Conservation (phyloP, 2,329 filamentous ascomycete genomes). For the Aspergillus sp. region DNA sequence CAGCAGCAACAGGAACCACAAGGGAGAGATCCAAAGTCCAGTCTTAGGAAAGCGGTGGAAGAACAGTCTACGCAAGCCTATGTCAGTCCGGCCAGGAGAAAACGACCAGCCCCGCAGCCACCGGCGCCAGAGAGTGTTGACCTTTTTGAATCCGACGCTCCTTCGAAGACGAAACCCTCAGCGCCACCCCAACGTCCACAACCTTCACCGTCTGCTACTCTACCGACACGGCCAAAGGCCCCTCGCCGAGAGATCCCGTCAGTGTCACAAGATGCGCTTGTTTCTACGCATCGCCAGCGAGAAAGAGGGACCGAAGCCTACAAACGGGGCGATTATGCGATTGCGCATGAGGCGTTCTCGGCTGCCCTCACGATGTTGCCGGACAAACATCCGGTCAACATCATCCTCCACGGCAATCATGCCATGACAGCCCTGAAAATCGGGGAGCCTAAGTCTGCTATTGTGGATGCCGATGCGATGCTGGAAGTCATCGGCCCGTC, state of each 20-base stretch:
- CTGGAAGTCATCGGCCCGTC: slow-evolving; percentile 69
- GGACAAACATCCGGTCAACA: slow-evolving; percentile 66
- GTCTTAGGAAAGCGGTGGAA: slow-evolving; percentile 64
- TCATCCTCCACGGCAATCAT: slow-evolving; percentile 85
- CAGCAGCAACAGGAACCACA: slow-evolving; percentile 37
- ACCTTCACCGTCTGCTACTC: slow-evolving; percentile 37
- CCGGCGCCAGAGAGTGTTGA: slow-evolving; percentile 47
- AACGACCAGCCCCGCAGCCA: slow-evolving; percentile 44
- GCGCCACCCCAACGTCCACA: slow-evolving; percentile 28
- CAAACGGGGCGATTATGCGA: slow-evolving; percentile 85
- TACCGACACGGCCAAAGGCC: slow-evolving; percentile 38
- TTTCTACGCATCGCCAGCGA: slow-evolving; percentile 68
- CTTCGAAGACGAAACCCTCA: slow-evolving; percentile 22
- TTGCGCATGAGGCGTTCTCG: slow-evolving; percentile 75
- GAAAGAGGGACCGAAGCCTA: slow-evolving; percentile 78
- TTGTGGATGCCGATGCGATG: slow-evolving; percentile 74
- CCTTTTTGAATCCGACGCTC: slow-evolving; percentile 48
- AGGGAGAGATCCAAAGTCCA: slow-evolving; percentile 44
- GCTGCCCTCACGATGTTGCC: slow-evolving; percentile 68
- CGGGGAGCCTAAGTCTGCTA: slow-evolving; percentile 79
- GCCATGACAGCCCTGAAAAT: slow-evolving; percentile 84
- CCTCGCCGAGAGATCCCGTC: slow-evolving; percentile 48
- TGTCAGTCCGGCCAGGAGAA: slow-evolving; percentile 74
- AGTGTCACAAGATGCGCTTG: slow-evolving; percentile 59
- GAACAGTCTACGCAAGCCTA: slow-evolving; percentile 77